These are phyloP conservation scores for Saxispiralis lemnorum DNA, from an alignment of 495 filamentous ascomycete species.

Conservation along the genomic window DNA sequence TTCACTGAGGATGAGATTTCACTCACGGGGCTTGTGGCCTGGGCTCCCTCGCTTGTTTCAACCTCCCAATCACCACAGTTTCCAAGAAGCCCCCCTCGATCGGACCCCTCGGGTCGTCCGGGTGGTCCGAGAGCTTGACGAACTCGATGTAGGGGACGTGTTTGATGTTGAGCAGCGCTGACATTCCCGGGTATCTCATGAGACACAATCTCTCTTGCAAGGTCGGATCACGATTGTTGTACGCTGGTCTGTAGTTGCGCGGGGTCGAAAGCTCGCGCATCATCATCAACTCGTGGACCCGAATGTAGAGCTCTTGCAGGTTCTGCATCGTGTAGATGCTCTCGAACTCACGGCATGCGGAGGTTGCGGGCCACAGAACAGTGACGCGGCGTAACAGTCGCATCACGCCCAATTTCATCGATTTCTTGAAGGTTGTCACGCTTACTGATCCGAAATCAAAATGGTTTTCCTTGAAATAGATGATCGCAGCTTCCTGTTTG, in stretches of 20 bases:
- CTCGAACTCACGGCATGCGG: background rate
- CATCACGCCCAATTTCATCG: background rate
- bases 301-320: constrained; percentile 6
- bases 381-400: constrained; percentile 2
- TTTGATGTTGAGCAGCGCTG: background rate
- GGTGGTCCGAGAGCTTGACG: background rate
- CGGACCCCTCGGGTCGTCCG: constrained; percentile 2
- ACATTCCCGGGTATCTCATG: constrained; percentile 2
- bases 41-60: background rate
- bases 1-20: no score
- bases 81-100: constrained; percentile 9
- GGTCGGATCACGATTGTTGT: background rate
- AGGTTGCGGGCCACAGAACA: background rate
- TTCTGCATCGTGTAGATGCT: background rate
- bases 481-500: constrained; percentile 6
- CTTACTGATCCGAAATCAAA: constrained; percentile 1
- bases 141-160: constrained; percentile 3
- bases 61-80: constrained; percentile 1
- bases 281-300: constrained; percentile 7
- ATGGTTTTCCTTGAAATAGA: constrained; percentile 10
- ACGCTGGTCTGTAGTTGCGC: background rate
- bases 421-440: background rate
- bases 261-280: background rate
- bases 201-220: constrained; percentile 5
- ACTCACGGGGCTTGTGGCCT: background rate